Percentiles rank a stretch among this genome's conserved stretches.
These are phyloP conservation scores for Teunomyces aglyptinius DNA, from an alignment of 805 yeast species.

Conservation along the genomic window DNA sequence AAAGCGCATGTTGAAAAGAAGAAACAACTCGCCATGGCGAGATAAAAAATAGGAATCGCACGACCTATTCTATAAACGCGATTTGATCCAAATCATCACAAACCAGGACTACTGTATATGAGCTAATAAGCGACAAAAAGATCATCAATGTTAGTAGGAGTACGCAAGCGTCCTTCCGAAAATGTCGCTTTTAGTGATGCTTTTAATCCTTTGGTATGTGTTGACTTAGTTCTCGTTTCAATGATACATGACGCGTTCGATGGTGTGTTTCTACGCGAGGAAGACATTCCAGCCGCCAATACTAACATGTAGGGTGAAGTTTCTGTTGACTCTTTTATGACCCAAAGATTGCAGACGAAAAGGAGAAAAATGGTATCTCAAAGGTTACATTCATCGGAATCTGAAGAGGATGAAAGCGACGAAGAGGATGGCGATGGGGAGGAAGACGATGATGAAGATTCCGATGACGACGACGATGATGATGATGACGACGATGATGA, in stretches of 20 bases:
- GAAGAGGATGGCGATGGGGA: constrained; percentile 5
- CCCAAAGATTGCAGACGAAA: constrained; percentile 7
- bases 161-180: not conserved
- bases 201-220: constrained; percentile 3
- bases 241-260: not conserved
- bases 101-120: not conserved
- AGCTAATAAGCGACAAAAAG: not conserved
- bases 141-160: not conserved
- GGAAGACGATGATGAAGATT: constrained; percentile 10
- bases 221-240: not conserved
- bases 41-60: not conserved
- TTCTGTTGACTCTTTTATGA: constrained; percentile 11
- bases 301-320: constrained; percentile 9
- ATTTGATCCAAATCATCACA: not conserved
- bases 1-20: no score
- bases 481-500: constrained; percentile 15
- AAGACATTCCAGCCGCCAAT: not conserved
- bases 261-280: not conserved
- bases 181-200: not conserved
- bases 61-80: not conserved
- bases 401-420: not conserved
- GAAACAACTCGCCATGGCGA: no score
- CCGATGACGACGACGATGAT: constrained; percentile 12
- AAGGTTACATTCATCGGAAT: not conserved
- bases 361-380: constrained; percentile 8